Evolutionary conservation across 2,329 filamentous ascomycete species (phyloP), one percentile per base, ranked within the genome.

Genomic region (Penicillium sp.): DNA sequence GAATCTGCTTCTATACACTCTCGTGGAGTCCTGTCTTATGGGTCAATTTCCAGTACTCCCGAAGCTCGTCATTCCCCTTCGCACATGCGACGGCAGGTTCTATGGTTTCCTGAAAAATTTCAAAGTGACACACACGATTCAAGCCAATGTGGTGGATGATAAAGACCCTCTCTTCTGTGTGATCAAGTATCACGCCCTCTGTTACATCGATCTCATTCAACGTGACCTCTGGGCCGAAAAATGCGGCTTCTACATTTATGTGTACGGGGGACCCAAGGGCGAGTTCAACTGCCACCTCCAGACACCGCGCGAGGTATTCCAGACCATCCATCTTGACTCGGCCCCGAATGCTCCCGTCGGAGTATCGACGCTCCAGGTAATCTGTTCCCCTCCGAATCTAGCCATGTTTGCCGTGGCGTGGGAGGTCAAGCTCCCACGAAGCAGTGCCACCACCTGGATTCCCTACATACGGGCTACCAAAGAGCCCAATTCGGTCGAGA

Each of bases 81-180:
- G 60, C 4, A 38, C 48, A 16, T 62, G 56, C 25, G 45, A 54
- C 15, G 41, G 37, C 19, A 43, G 41, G 7, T 59, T 48, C 41
- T 63, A 59, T 41, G 60, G 62, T 1, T 50, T 55, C 7, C 20
- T 65, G 23, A 57, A 51, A 25, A 54, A 59, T 26, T 63, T 61
- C 14, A 57, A 52, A 8, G 47, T 64, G 27, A 43, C 27, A 4
- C 36, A 47, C 7, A 41, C 29, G 13, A 45, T 41, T 5, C 47
- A 41, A 4, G 15, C 36, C 1, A 34, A 48, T n/a, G 16, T 58
- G 8, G 1, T 16, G 2, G 16, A 33, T 9, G 27, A 36, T 4
- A 9, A 29, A 3, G 32, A 26, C 6, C 7, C 25, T n/a, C 26
- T 8, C 4, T 23, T n/a, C 4, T 41, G 21, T 11, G 3, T 37